phyloP scores from a whole-genome alignment of 2,329 filamentous ascomycete species.

The Periconia macrospinosa region DNA sequence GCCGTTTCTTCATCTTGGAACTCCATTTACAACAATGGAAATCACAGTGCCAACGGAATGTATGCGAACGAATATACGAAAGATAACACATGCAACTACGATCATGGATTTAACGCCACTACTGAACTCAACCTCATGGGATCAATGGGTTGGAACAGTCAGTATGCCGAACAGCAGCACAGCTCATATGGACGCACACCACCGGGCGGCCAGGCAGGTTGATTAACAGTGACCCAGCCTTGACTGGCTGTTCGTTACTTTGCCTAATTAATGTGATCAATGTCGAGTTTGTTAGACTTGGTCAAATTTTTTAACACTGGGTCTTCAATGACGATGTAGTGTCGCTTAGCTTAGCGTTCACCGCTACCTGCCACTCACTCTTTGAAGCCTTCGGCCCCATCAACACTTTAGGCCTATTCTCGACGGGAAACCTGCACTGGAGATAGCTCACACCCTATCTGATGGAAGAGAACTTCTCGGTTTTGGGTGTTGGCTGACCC shows the following conservation, averaged over 20 bases:
- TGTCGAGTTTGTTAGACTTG: neutral
- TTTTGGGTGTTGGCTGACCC: too few species aligned
- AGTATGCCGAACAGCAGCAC: slow-evolving; percentile 34
- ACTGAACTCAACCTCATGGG: slow-evolving; percentile 27
- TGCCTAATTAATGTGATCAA: neutral
- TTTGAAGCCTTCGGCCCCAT: neutral
- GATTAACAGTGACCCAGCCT: slow-evolving; percentile 22
- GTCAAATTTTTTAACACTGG: neutral
- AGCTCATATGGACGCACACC: slow-evolving; percentile 40
- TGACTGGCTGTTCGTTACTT: slow-evolving; percentile 12
- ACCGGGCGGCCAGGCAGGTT: slow-evolving; percentile 43
- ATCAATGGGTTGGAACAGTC: slow-evolving; percentile 21
- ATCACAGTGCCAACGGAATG: slow-evolving; percentile 1
- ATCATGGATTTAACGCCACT: neutral
- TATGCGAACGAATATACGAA: neutral
- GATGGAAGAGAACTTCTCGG: too few species aligned
- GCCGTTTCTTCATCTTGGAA: slow-evolving; percentile 25
- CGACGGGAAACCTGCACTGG: too few species aligned
- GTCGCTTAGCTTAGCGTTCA: neutral
- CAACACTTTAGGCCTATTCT: too few species aligned
- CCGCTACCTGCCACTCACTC: neutral
- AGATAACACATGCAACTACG: neutral
- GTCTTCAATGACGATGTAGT: neutral
- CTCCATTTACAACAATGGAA: slow-evolving; percentile 23
- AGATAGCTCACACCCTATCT: too few species aligned